Evolutionary conservation across 176 grass and related monocot species (phyloP).

Genomic region (Aegilops speltoides): DNA sequence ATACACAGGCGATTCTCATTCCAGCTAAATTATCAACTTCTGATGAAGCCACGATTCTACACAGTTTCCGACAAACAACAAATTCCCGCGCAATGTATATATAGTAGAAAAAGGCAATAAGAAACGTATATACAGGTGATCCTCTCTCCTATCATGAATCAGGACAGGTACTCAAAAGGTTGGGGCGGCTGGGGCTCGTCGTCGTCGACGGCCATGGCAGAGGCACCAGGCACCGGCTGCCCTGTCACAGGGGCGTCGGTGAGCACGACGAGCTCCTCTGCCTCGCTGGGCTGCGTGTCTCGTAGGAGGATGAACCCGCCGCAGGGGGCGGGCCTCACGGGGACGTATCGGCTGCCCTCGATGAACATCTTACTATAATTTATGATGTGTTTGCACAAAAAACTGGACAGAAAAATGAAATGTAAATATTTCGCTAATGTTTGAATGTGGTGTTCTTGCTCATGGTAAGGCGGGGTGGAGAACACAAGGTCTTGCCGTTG

Average conservation of each 20-base stretch:
- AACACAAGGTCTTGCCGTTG: no score
- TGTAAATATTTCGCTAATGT: no score
- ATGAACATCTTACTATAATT: conserved; percentile 34
- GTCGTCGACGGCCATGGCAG: conserved; percentile 69
- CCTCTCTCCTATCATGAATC: background rate
- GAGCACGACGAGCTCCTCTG: conserved; percentile 71
- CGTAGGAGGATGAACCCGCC: conserved; percentile 85
- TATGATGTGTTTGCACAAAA: no score
- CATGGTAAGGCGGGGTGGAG: no score
- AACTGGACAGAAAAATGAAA: no score
- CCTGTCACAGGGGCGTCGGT: conserved; percentile 63
- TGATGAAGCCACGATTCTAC: no score
- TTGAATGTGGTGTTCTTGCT: no score
- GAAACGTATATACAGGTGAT: background rate
- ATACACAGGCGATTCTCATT: no score
- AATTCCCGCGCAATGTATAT: background rate
- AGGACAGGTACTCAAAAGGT: conserved; percentile 72
- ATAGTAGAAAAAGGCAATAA: background rate
- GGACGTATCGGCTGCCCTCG: conserved; percentile 77
- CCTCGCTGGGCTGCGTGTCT: conserved; percentile 75
- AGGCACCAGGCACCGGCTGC: background rate
- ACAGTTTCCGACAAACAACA: no score
- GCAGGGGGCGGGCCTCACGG: conserved; percentile 76
- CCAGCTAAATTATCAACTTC: no score
- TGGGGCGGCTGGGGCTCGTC: conserved; percentile 86